Evolutionary conservation across 2,329 filamentous ascomycete genomes (phyloP).

Genomic region (Apiospora aurea): DNA sequence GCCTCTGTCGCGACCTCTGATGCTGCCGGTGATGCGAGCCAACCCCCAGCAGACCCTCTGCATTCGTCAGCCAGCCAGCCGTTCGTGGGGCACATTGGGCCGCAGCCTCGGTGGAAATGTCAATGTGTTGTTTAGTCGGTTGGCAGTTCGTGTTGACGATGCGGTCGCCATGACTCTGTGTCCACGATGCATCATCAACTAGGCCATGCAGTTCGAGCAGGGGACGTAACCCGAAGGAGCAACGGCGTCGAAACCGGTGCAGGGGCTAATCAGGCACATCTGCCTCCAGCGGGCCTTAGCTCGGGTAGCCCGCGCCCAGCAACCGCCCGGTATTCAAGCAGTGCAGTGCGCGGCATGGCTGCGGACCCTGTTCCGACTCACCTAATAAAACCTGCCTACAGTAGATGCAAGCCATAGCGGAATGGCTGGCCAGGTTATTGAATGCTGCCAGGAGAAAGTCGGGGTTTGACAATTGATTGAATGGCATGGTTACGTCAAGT

Average conservation of each 20-base stretch:
- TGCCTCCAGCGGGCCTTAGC: slow-evolving; percentile 5
- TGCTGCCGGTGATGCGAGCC: neutral
- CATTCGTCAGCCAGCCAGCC: neutral
- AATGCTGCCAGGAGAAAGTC: neutral
- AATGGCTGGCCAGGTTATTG: neutral
- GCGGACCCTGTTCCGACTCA: neutral
- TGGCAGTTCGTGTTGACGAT: neutral
- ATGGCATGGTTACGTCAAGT: neutral
- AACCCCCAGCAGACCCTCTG: neutral
- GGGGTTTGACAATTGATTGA: neutral
- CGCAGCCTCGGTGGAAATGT: neutral
- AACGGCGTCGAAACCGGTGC: neutral
- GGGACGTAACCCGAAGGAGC: neutral
- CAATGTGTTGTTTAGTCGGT: neutral
- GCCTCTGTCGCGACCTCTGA: neutral
- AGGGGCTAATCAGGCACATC: slow-evolving; percentile 3
- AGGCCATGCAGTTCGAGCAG: neutral
- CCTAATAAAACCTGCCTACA: neutral
- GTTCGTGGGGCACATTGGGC: slow-evolving; percentile 1
- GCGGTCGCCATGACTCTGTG: neutral
- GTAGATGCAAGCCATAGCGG: neutral
- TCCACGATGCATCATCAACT: neutral
- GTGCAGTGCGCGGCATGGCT: neutral
- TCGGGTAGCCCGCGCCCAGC: neutral
- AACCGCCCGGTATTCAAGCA: no score